These are phyloP conservation scores for Ustilago shanxiensis DNA, from an alignment of 1,284 basidiomycete genomes.

Conservation along the genomic window DNA sequence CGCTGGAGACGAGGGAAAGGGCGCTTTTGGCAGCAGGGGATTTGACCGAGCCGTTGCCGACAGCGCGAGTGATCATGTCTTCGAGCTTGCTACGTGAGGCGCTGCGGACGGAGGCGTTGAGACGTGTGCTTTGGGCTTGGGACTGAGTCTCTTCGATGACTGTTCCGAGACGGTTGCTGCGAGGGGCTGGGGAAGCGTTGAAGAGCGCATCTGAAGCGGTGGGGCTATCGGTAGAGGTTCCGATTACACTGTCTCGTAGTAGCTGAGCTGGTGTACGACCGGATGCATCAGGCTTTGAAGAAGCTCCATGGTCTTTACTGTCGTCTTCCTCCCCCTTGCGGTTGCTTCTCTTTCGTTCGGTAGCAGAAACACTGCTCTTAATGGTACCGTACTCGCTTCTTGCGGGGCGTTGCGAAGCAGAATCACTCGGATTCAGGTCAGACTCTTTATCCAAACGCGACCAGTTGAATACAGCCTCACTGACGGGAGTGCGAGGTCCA, in stretches of 20 bases:
- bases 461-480: conserved; percentile 56
- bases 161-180: conserved; percentile 45
- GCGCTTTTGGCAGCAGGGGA: conserved; percentile 23
- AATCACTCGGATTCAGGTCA: conserved; percentile 57
- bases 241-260: conserved; percentile 44
- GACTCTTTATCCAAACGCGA: conserved; percentile 39
- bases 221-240: conserved; percentile 8
- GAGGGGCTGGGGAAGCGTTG: conserved; percentile 18
- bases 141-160: conserved; percentile 61
- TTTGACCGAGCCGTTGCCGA: conserved; percentile 22
- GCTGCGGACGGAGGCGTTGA: conserved; percentile 45
- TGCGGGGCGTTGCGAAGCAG: conserved; percentile 58
- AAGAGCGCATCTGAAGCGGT: conserved; percentile 21
- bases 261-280: conserved; percentile 48
- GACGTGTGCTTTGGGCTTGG: conserved; percentile 49
- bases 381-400: conserved; percentile 54
- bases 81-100: conserved; percentile 33
- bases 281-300: not conserved
- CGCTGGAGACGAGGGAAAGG: conserved; percentile 43
- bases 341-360: conserved; percentile 31
- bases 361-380: conserved; percentile 30
- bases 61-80: conserved; percentile 18
- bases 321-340: conserved; percentile 19
- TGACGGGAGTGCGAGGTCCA: conserved; percentile 53
- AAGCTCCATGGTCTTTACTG: not conserved